These are phyloP conservation scores for Tephrocybe sp. DNA, from an alignment of 768 basidiomycete species.

Conservation along the genomic window DNA sequence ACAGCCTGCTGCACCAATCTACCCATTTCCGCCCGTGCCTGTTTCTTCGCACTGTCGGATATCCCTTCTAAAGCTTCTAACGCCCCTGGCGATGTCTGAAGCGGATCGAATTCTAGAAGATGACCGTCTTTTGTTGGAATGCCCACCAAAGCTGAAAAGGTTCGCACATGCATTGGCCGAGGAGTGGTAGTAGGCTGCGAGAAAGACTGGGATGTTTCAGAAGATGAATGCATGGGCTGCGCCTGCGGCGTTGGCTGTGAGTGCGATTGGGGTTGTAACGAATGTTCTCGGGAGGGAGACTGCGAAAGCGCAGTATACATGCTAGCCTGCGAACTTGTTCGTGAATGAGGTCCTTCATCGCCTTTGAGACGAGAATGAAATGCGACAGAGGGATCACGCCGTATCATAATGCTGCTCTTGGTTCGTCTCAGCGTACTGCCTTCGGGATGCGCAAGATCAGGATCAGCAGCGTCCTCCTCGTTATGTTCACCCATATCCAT, in stretches of 20 bases:
- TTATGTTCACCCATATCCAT: slow-evolving; percentile 34
- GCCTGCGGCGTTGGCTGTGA: slow-evolving; percentile 14
- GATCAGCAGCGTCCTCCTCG: slow-evolving; percentile 24
- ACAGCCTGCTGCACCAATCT: slow-evolving; percentile 69
- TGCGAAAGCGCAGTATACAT: slow-evolving; percentile 37
- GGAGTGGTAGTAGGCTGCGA: slow-evolving; percentile 30
- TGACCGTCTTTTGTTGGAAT: slow-evolving; percentile 83
- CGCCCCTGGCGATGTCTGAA: slow-evolving; percentile 66
- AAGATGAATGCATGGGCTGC: slow-evolving; percentile 18
- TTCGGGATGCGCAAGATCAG: slow-evolving; percentile 23
- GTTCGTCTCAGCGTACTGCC: slow-evolving; percentile 39
- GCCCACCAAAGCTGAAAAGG: slow-evolving; percentile 61
- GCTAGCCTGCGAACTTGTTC: slow-evolving; percentile 52
- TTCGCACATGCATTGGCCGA: slow-evolving; percentile 28
- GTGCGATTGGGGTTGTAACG: slow-evolving; percentile 23
- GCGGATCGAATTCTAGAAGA: slow-evolving; percentile 81
- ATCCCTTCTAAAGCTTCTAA: slow-evolving; percentile 78
- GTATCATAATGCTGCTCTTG: slow-evolving; percentile 60
- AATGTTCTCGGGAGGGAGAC: slow-evolving; percentile 37
- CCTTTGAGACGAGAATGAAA: slow-evolving; percentile 25
- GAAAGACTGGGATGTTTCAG: slow-evolving; percentile 22
- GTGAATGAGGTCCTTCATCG: slow-evolving; percentile 34
- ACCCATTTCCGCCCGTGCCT: slow-evolving; percentile 75
- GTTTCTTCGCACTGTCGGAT: slow-evolving; percentile 78
- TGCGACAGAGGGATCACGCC: slow-evolving; percentile 51